phyloP scores from a whole-genome alignment of 306 rosid genomes.

The Citrullus amarus region DNA sequence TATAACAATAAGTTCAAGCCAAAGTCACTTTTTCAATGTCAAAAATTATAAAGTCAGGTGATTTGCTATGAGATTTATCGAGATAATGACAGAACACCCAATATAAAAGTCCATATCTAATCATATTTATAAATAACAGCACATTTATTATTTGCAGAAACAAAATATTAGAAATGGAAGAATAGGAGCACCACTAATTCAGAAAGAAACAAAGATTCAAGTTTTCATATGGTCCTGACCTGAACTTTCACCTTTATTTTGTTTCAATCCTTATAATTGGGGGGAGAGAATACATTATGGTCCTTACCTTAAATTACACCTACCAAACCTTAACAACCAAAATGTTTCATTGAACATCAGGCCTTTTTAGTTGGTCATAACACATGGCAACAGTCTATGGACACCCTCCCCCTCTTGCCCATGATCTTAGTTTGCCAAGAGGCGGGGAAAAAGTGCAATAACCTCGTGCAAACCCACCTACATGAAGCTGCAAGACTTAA shows the following conservation, averaged over 20 bases:
- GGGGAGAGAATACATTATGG: too few relatives aligned
- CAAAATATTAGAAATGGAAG: background rate
- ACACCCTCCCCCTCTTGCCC: too few relatives aligned
- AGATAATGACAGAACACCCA: background rate
- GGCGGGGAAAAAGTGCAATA: too few relatives aligned
- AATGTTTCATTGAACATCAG: too few relatives aligned
- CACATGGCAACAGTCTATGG: too few relatives aligned
- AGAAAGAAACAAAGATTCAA: background rate
- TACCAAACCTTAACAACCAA: too few relatives aligned
- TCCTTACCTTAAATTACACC: too few relatives aligned
- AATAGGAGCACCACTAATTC: background rate
- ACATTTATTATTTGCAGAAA: background rate
- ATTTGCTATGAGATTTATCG: background rate
- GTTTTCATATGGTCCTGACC: background rate
- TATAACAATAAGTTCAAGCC: background rate
- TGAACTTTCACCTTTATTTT: background rate
- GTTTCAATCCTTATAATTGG: background rate
- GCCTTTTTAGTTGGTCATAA: too few relatives aligned
- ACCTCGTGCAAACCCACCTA: too few relatives aligned
- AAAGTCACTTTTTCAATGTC: background rate
- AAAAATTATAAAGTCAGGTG: background rate
- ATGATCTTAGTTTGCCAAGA: too few relatives aligned
- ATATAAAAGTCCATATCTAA: background rate
- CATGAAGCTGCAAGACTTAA: too few relatives aligned
- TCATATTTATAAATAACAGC: background rate